These are phyloP conservation scores for Podosphaera xanthii DNA, from an alignment of 2,329 filamentous ascomycete species.

Conservation along the genomic window DNA sequence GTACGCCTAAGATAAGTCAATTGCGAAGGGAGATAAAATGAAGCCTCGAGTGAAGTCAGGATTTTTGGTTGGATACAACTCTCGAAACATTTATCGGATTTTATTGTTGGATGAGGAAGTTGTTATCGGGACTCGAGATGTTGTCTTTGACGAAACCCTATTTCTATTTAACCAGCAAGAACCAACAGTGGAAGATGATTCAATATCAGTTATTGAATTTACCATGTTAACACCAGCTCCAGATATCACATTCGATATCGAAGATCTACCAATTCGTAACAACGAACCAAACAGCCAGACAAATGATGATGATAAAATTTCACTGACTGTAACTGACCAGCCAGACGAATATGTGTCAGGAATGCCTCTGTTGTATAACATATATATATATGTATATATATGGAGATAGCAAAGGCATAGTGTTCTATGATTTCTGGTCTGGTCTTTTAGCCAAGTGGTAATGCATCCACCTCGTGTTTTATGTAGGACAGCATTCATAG, in stretches of 20 bases:
- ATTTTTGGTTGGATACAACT: not conserved
- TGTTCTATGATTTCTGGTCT: too few relatives aligned
- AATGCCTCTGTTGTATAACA: too few relatives aligned
- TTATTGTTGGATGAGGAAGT: not conserved
- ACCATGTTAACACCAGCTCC: not conserved
- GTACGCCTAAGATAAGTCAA: not conserved
- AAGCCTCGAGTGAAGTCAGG: not conserved
- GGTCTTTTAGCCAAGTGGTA: too few relatives aligned
- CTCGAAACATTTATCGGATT: not conserved
- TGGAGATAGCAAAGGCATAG: too few relatives aligned
- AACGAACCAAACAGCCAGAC: not conserved
- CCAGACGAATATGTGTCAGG: not conserved
- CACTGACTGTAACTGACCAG: not conserved
- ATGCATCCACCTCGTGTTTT: too few relatives aligned
- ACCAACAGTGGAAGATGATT: not conserved
- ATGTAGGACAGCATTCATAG: too few relatives aligned
- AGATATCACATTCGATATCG: not conserved
- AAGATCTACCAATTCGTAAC: not conserved
- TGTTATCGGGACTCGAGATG: not conserved
- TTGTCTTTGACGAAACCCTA: not conserved
- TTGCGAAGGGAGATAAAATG: not conserved
- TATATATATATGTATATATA: too few relatives aligned
- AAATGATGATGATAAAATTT: not conserved
- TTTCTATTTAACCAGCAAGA: not conserved
- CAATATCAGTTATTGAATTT: not conserved